phyloP scores from a whole-genome alignment of 2,329 filamentous ascomycete species.

The Drechslera avenae region DNA sequence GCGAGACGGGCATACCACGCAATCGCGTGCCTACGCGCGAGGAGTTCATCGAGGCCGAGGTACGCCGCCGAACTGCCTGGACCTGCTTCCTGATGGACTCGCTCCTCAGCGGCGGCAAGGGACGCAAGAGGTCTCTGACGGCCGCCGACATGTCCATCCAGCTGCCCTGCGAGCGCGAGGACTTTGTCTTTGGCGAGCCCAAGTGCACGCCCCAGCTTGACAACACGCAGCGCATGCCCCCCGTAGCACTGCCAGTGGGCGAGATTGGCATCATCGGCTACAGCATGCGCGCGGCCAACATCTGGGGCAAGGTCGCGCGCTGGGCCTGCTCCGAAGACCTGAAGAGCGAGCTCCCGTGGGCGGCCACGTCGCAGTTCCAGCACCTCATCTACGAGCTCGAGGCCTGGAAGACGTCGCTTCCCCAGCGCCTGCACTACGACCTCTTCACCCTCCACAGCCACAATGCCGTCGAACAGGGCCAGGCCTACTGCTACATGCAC shows the following conservation, averaged over 20 bases:
- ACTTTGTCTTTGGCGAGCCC: conserved; percentile 48
- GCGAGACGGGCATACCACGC: conserved; percentile 40
- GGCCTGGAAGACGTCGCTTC: conserved; percentile 44
- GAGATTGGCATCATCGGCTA: conserved; percentile 48
- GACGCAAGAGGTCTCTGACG: conserved; percentile 44
- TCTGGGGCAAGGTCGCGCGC: conserved; percentile 50
- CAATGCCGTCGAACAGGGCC: conserved; percentile 50
- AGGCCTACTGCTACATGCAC: conserved; percentile 51
- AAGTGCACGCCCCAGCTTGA: conserved; percentile 45
- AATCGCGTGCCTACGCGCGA: conserved; percentile 43
- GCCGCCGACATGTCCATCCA: conserved; percentile 47
- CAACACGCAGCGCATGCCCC: conserved; percentile 37
- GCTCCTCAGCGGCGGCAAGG: conserved; percentile 49
- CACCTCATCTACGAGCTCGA: conserved; percentile 44
- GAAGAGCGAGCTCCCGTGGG: conserved; percentile 47
- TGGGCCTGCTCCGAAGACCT: conserved; percentile 49
- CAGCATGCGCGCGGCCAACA: conserved; percentile 48
- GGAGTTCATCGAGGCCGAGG: conserved; percentile 50
- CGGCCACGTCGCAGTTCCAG: conserved; percentile 43
- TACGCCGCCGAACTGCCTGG: conserved; percentile 49
- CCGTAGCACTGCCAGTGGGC: conserved; percentile 34
- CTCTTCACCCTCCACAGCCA: conserved; percentile 48
- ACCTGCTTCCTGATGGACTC: conserved; percentile 53
- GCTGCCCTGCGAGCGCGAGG: conserved; percentile 48
- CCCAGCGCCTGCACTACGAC: conserved; percentile 45